A percentile compares a stretch with the other conserved stretches of the same genome.
These are phyloP conservation scores for Polyporus tsugae DNA, from an alignment of 1,284 basidiomycete genomes.

Conservation along the genomic window DNA sequence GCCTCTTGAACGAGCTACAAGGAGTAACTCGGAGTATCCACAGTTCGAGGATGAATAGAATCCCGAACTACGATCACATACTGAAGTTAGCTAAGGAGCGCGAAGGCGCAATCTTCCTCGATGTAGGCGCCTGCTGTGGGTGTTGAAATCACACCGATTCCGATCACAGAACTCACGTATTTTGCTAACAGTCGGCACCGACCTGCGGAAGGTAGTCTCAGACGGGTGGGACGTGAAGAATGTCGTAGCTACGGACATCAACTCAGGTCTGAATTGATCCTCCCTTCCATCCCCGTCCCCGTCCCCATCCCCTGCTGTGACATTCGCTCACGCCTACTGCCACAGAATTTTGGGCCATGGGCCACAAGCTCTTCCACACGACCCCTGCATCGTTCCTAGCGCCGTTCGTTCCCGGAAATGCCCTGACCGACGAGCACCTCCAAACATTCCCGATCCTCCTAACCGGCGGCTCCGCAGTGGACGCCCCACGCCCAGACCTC, in stretches of 20 bases:
- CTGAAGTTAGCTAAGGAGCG: slow-evolving; percentile 48
- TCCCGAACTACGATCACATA: slow-evolving; percentile 50
- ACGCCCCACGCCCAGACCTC: slow-evolving; percentile 41
- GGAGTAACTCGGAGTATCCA: neutral
- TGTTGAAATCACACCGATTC: neutral
- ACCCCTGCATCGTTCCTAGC: slow-evolving; percentile 50
- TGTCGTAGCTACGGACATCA: slow-evolving; percentile 45
- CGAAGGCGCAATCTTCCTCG: slow-evolving; percentile 54
- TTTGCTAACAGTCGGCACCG: slow-evolving; percentile 48
- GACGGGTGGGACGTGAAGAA: slow-evolving; percentile 48
- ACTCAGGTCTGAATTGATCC: slow-evolving; percentile 30
- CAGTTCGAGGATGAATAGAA: slow-evolving; percentile 43
- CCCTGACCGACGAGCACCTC: slow-evolving; percentile 46
- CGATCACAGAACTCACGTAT: neutral
- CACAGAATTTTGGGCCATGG: slow-evolving; percentile 40
- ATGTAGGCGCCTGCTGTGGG: slow-evolving; percentile 58
- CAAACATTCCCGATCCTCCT: slow-evolving; percentile 31
- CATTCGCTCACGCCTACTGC: neutral
- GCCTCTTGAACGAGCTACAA: neutral
- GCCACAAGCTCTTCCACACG: slow-evolving; percentile 41
- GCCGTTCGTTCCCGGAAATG: slow-evolving; percentile 37
- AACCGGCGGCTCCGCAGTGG: slow-evolving; percentile 28
- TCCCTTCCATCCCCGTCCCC: too few relatives aligned
- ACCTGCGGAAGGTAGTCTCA: slow-evolving; percentile 48
- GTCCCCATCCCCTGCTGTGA: too few relatives aligned